phyloP scores from a whole-genome alignment of 345 rosid genomes.

The Moricandia arvensis region DNA sequence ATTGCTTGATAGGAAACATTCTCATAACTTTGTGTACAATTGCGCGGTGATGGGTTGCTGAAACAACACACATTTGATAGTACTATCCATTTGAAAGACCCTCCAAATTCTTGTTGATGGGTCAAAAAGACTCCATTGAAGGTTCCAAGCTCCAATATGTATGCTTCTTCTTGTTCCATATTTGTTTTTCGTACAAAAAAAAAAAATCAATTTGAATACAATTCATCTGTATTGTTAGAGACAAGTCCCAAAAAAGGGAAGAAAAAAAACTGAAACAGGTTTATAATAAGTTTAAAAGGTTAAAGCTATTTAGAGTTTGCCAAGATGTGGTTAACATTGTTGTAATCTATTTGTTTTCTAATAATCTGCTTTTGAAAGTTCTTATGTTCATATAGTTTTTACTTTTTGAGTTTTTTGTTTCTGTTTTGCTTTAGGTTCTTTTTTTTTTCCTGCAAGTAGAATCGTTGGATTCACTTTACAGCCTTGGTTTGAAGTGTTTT shows the following conservation, averaged over 20 bases:
- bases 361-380: conserved; percentile 21
- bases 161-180: conserved; percentile 22
- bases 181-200: conserved; percentile 24
- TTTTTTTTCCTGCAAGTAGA: not conserved
- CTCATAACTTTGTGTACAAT: conserved; percentile 86
- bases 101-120: conserved; percentile 29
- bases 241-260: conserved; percentile 7
- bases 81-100: conserved; percentile 24
- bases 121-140: conserved; percentile 27
- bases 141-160: conserved; percentile 30
- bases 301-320: conserved; percentile 26
- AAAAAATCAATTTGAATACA: conserved; percentile 25
- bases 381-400: conserved; percentile 11
- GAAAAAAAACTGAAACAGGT: conserved; percentile 23
- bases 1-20: conserved; percentile 70
- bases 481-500: conserved; percentile 14
- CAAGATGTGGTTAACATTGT: conserved; percentile 36
- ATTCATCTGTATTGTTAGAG: conserved; percentile 34
- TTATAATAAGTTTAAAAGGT: conserved; percentile 34
- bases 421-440: not conserved
- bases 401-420: not conserved
- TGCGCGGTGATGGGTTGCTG: conserved; percentile 98
- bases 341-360: conserved; percentile 23
- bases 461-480: conserved; percentile 32
- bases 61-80: conserved; percentile 19